Evolutionary conservation across 202 grass and related monocot species (phyloP).

Genomic region (Hordeum pubiflorum): DNA sequence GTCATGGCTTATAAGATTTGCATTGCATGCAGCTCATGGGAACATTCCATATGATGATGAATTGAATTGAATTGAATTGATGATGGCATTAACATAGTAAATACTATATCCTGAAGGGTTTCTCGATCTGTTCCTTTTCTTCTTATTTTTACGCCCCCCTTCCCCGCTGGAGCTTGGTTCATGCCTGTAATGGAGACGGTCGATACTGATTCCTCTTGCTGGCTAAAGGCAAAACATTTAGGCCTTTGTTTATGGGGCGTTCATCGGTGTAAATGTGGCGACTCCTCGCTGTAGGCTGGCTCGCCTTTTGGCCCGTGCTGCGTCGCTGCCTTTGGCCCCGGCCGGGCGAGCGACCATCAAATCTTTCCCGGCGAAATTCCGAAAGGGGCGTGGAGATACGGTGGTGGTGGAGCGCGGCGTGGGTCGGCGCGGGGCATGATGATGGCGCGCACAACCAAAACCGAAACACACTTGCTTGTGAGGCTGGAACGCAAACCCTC

Average conservation of each 20-base stretch:
- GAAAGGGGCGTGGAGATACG: constrained; percentile 35
- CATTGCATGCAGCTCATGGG: constrained; percentile 13
- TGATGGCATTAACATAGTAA: constrained; percentile 16
- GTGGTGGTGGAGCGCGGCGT: background rate
- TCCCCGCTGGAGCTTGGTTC: background rate
- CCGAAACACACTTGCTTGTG: background rate
- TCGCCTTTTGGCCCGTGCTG: constrained; percentile 7
- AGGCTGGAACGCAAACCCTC: background rate
- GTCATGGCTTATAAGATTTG: constrained; percentile 33
- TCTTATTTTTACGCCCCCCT: background rate
- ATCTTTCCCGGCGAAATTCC: constrained; percentile 20
- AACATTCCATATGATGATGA: constrained; percentile 23
- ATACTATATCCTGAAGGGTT: background rate
- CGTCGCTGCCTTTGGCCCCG: constrained; percentile 13
- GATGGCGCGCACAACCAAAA: constrained; percentile 22
- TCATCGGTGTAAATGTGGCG: constrained; percentile 15
- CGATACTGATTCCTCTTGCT: constrained; percentile 46
- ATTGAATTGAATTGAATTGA: background rate
- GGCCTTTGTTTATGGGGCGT: constrained; percentile 25
- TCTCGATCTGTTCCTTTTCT: background rate
- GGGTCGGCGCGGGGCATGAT: constrained; percentile 36
- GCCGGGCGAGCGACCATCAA: background rate
- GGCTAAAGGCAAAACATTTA: constrained; percentile 44
- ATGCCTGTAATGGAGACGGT: constrained; percentile 4
- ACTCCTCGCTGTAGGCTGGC: background rate